Conservation (phyloP, 2,329 filamentous ascomycete genomes). For the Stachybotrys echinatus region DNA sequence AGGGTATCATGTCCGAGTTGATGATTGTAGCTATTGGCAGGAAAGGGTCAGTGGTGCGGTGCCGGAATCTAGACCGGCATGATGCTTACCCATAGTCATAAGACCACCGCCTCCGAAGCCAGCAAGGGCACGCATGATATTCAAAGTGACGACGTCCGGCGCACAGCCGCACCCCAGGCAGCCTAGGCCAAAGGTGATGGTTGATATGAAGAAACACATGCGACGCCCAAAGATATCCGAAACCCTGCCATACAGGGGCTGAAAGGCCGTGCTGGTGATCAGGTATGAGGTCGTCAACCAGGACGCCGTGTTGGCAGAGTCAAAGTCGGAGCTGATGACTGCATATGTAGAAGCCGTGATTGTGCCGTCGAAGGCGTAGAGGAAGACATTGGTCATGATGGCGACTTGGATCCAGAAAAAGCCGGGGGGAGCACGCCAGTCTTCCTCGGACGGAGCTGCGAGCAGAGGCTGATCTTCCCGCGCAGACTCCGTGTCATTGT, state of each 20-base stretch:
- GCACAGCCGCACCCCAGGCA: conserved; percentile 63
- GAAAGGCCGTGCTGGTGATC: conserved; percentile 65
- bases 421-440: conserved; percentile 44
- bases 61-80: too few species aligned
- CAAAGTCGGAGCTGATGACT: conserved; percentile 69
- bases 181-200: conserved; percentile 54
- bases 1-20: conserved; percentile 60
- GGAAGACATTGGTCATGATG: conserved; percentile 60
- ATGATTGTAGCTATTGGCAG: conserved; percentile 42
- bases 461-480: too few species aligned
- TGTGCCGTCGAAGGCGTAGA: conserved; percentile 66
- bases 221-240: conserved; percentile 66
- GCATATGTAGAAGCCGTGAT: conserved; percentile 70
- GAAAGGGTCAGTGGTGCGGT: too few species aligned
- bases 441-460: conserved; percentile 10
- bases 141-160: conserved; percentile 51
- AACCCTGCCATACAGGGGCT: conserved; percentile 66
- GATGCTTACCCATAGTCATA: conserved; percentile 60
- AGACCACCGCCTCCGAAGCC: conserved; percentile 65
- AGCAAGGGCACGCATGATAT: conserved; percentile 60
- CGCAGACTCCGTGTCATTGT: too few species aligned
- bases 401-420: conserved; percentile 55
- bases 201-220: conserved; percentile 58
- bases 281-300: conserved; percentile 73
- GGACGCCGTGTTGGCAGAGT: conserved; percentile 65